Conservation (phyloP, 2,329 filamentous ascomycete genomes). For the Pestalotiopsis fici region DNA sequence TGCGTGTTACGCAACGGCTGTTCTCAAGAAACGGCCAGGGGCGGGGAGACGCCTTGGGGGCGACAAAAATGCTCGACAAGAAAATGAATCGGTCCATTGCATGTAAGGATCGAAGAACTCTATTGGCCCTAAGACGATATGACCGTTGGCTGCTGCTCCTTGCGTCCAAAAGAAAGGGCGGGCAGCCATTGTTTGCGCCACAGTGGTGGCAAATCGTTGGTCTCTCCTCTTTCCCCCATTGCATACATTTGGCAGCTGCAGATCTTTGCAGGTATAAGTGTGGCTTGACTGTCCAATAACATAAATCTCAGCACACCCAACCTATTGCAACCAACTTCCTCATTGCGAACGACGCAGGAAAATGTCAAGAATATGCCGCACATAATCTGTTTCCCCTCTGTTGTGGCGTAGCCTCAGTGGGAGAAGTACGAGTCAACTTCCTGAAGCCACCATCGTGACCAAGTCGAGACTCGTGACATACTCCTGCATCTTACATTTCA, state of each 20-base stretch:
- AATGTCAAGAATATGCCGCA: neutral
- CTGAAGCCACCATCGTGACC: neutral
- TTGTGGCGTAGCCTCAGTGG: neutral
- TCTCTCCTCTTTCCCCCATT: no score
- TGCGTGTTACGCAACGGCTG: neutral
- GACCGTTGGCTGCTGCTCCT: neutral
- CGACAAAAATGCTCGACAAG: neutral
- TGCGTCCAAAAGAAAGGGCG: neutral
- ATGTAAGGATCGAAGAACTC: neutral
- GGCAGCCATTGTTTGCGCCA: neutral
- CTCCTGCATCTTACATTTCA: neutral
- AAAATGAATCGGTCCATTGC: neutral
- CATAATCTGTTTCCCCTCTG: neutral
- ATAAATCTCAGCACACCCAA: neutral
- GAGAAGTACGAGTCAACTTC: neutral
- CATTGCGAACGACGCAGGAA: neutral
- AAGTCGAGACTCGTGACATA: neutral
- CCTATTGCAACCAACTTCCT: neutral
- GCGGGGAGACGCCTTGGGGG: neutral
- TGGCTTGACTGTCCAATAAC: neutral
- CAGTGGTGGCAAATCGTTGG: slow-evolving; percentile 4
- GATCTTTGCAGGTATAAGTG: slow-evolving; percentile 1
- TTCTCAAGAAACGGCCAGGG: neutral
- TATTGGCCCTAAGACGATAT: neutral
- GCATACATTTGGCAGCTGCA: no score